phyloP scores from a whole-genome alignment of 2,329 filamentous ascomycete species.

The Fusarium veterinarium region DNA sequence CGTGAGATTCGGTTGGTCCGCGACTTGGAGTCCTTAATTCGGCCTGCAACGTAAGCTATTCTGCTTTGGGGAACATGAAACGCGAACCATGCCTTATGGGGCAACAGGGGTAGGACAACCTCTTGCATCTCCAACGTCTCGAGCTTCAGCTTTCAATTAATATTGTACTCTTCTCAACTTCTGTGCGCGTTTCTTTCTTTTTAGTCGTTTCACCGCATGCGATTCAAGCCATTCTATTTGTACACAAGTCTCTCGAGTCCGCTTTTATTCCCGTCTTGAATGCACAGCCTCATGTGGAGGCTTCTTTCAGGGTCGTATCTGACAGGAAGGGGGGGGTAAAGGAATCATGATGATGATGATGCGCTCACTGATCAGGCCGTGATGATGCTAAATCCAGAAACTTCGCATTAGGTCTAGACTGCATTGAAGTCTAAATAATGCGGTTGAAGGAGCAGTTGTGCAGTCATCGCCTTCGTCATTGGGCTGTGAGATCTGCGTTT shows the following conservation, averaged over 20 bases:
- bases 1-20: constrained; percentile 21
- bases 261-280: constrained; percentile 18
- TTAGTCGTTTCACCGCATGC: constrained; percentile 20
- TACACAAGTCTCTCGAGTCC: not conserved
- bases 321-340: not conserved
- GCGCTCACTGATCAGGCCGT: constrained; percentile 6
- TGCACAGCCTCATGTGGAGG: constrained; percentile 27
- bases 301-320: constrained; percentile 13
- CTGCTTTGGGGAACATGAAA: constrained; percentile 27
- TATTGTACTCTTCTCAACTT: constrained; percentile 7
- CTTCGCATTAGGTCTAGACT: not conserved
- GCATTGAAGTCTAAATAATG: not conserved
- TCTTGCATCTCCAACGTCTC: constrained; percentile 31
- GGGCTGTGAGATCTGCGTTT: constrained; percentile 9
- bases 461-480: constrained; percentile 20
- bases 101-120: not conserved
- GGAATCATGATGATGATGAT: constrained; percentile 26
- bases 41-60: constrained; percentile 31
- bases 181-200: constrained; percentile 29
- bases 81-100: constrained; percentile 9
- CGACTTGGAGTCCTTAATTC: constrained; percentile 30
- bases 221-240: not conserved
- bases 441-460: not conserved
- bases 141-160: constrained; percentile 20
- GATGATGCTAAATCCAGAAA: constrained; percentile 6